These are phyloP conservation scores for Rubia peregrina DNA, from an alignment of 305 asterid genomes.

Conservation along the genomic window DNA sequence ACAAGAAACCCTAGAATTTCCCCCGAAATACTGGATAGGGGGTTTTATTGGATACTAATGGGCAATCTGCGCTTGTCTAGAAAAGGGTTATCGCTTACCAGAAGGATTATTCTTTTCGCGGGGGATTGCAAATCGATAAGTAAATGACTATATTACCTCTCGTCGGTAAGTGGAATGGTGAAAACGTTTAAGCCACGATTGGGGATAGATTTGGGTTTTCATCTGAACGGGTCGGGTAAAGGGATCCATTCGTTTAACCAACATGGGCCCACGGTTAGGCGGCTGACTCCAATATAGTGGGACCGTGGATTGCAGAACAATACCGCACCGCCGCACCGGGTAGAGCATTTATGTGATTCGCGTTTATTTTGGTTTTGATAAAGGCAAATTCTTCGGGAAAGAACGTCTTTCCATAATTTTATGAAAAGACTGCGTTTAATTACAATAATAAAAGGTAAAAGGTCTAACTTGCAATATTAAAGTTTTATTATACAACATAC, in stretches of 20 bases:
- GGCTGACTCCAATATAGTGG: slow-evolving; percentile 10
- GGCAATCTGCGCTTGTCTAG: background rate
- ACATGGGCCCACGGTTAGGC: background rate
- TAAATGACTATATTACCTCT: background rate
- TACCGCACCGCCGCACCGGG: background rate
- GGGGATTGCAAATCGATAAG: background rate
- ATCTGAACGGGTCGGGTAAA: background rate
- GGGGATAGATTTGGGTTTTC: background rate
- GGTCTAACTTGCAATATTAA: too few species aligned
- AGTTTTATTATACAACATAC: too few species aligned
- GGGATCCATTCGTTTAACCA: background rate
- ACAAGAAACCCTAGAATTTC: slow-evolving; percentile 13
- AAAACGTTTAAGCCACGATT: background rate
- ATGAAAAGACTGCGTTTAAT: too few species aligned
- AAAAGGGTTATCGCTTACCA: background rate
- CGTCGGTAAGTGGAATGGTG: background rate
- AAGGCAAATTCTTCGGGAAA: too few species aligned
- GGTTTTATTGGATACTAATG: background rate
- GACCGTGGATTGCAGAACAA: background rate
- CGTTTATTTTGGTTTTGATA: too few species aligned
- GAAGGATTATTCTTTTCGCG: background rate
- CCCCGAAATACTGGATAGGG: slow-evolving; percentile 4
- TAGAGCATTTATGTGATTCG: too few species aligned
- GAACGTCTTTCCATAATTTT: too few species aligned
- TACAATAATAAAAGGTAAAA: too few species aligned